A percentile compares a stretch with the other conserved stretches of the same genome.
phyloP scores from a whole-genome alignment of 768 basidiomycete species.

The Leccinum subgranulosum region DNA sequence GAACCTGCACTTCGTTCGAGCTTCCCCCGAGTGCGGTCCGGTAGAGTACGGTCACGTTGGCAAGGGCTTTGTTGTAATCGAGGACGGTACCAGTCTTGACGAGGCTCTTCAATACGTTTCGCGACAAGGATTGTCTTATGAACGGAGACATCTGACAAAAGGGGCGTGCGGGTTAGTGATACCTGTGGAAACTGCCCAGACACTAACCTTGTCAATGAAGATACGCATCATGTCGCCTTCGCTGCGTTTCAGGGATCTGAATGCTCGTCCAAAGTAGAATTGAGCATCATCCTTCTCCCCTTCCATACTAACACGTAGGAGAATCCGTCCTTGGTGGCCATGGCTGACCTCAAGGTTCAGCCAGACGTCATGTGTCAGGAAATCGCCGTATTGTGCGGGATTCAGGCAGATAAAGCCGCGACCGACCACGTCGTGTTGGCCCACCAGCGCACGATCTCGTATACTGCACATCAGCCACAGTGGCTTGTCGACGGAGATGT shows the following conservation, averaged over 20 bases:
- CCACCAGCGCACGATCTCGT: conserved; percentile 83
- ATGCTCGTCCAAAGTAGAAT: conserved; percentile 95
- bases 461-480: conserved; percentile 97
- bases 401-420: conserved; percentile 91
- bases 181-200: background rate
- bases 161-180: background rate
- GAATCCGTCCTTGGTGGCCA: conserved; percentile 63
- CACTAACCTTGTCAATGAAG: conserved; percentile 89
- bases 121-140: conserved; percentile 82
- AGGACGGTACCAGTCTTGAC: conserved; percentile 60
- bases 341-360: conserved; percentile 74
- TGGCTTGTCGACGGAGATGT: conserved; percentile 89
- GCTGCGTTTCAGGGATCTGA: conserved; percentile 88
- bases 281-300: conserved; percentile 98
- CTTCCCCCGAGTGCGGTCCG: conserved; percentile 70
- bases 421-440: conserved; percentile 91
- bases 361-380: conserved; percentile 88
- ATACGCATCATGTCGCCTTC: conserved; percentile 95
- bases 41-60: conserved; percentile 77
- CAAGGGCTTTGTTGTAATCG: conserved; percentile 89
- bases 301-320: conserved; percentile 94
- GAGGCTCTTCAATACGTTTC: conserved; percentile 70
- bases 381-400: conserved; percentile 83
- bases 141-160: conserved; percentile 83
- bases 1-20: conserved; percentile 70